Evolutionary conservation across 2,329 filamentous ascomycete species (phyloP), one percentile per base, ranked within the genome.

Genomic region (Apiospora saccharicola): DNA sequence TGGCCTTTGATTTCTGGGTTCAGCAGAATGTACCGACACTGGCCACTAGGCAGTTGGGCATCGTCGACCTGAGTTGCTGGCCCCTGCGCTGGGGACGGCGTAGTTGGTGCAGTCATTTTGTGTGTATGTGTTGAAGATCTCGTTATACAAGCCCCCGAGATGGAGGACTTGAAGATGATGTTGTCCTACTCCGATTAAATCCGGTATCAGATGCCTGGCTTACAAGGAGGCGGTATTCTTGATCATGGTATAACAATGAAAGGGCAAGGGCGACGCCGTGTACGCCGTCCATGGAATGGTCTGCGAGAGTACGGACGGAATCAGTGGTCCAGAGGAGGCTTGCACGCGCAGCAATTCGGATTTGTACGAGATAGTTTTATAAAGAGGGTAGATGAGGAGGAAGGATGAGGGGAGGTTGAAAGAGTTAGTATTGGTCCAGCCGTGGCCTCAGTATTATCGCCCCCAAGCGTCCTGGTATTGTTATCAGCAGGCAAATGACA

Each of bases 21-120:
- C 41, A 89, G 82, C 43, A 91, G 79, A 74, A 91, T 90, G 76
- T 88, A 90, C 73, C 88, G 87, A 75, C 89, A 91, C 75, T 89
- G 87, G 44, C 89, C 89, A 75, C 86, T 84, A 19, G 89, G 89
- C 30, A 91, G 83, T 69, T 83, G 83, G 49, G 83, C 74, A 71
- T 88, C 86, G 72, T 88, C 86, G 70, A 76, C 74, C 57, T 74
- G 67, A 44, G 71, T 26, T 26, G 67, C n/a, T 46, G 43, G 24
- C 41, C 41, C 67, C n/a, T 75, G 78, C 73, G 71, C 75, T 34
- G 79, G 77, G 46, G 80, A 79, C 51, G 75, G 76, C 47, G 81
- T 77, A 61, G 78, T 75, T 49, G 70, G 72, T 70, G 74, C 72
- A 71, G 79, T 79, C 80, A 79, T 79, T 44, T 71, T 76, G 30